Percentiles rank a stretch among this genome's conserved stretches.
Conservation (phyloP, 495 filamentous ascomycete species). For the Xylaria longipes region DNA sequence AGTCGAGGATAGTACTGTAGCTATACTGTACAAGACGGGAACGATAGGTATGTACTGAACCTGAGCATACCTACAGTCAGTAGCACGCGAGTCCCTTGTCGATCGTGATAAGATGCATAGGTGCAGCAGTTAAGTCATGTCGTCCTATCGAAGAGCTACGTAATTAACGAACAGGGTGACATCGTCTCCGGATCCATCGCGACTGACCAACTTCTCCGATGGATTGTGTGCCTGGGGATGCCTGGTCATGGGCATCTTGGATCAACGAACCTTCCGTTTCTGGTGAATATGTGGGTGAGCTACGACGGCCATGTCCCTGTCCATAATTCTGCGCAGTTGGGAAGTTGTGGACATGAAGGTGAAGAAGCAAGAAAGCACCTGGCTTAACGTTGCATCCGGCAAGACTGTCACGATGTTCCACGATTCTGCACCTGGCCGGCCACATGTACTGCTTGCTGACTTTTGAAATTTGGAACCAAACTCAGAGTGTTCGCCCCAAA, state of each 20-base stretch:
- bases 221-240: background rate
- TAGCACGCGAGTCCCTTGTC: slow-evolving; percentile 14
- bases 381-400: slow-evolving; percentile 25
- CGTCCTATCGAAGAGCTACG: background rate
- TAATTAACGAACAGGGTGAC: background rate
- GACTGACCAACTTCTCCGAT: slow-evolving; percentile 8
- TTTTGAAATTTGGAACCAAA: background rate
- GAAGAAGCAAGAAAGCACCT: slow-evolving; percentile 19
- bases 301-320: background rate
- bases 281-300: slow-evolving; percentile 8
- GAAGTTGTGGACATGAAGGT: slow-evolving; percentile 6
- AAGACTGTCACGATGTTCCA: background rate
- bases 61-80: background rate
- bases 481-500: background rate
- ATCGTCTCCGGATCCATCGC: background rate
- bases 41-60: background rate
- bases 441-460: background rate
- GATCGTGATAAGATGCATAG: slow-evolving; percentile 25
- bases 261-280: slow-evolving; percentile 24
- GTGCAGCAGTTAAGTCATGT: background rate
- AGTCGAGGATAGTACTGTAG: background rate
- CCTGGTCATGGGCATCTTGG: background rate
- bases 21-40: slow-evolving; percentile 5
- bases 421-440: background rate
- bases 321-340: background rate